These are phyloP conservation scores for Phytophthora pinifolia DNA, from an alignment of 352 stramenopile genomes.

Conservation along the genomic window DNA sequence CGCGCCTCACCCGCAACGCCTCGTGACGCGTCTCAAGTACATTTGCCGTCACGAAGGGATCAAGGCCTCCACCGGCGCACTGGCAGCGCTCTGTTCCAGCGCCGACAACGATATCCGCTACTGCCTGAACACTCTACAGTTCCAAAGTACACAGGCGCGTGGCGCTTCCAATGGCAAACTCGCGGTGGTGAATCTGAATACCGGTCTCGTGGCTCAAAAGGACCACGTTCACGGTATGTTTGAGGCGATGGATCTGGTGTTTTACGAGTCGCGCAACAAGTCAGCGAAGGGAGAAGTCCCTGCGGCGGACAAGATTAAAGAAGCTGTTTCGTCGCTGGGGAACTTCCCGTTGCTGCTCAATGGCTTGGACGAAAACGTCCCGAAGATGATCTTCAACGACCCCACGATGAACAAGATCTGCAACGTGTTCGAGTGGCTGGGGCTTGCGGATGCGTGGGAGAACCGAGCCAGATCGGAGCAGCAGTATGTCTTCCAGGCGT, in stretches of 20 bases:
- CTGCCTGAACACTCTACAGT: constrained; percentile 97
- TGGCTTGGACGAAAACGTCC: constrained; percentile 89
- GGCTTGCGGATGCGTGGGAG: constrained; percentile 75
- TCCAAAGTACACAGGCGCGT: constrained; percentile 72
- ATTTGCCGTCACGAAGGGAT: constrained; percentile 92
- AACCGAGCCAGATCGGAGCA: constrained; percentile 57
- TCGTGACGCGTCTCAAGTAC: constrained; percentile 91
- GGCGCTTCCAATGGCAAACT: constrained; percentile 12
- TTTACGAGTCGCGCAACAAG: constrained; percentile 65
- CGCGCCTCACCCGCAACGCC: constrained; percentile 77
- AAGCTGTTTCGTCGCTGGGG: constrained; percentile 69
- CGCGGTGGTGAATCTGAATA: constrained; percentile 25
- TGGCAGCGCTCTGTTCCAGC: constrained; percentile 59
- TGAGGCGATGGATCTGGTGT: constrained; percentile 71
- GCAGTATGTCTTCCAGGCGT: constrained; percentile 69
- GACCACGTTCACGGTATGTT: constrained; percentile 63
- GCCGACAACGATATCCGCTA: constrained; percentile 93
- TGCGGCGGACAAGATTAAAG: constrained; percentile 56
- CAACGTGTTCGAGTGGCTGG: constrained; percentile 83
- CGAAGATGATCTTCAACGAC: constrained; percentile 89
- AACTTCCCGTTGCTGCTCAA: constrained; percentile 84
- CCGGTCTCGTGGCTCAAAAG: constrained; percentile 53
- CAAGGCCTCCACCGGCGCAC: constrained; percentile 63
- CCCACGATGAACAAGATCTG: constrained; percentile 86
- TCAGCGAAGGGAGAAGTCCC: constrained; percentile 35